Evolutionary conservation across 2,329 filamentous ascomycete species (phyloP).

Genomic region (Rhexocercosporidium sp.): DNA sequence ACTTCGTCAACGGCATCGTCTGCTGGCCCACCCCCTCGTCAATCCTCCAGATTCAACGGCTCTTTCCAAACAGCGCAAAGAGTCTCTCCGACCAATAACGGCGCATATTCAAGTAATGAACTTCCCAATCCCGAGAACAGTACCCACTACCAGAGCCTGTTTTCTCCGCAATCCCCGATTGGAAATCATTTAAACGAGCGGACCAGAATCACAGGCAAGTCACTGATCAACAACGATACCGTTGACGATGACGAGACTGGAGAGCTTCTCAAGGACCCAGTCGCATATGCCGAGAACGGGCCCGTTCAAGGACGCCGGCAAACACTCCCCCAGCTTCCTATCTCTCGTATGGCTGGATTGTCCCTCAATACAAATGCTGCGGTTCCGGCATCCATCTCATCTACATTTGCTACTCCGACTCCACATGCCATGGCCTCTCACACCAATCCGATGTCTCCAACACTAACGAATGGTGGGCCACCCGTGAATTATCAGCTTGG

Average conservation of each 20-base stretch:
- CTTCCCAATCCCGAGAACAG: slow-evolving; percentile 62
- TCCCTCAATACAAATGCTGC: slow-evolving; percentile 72
- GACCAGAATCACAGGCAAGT: slow-evolving; percentile 67
- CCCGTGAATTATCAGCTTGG: slow-evolving; percentile 60
- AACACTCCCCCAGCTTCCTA: slow-evolving; percentile 74
- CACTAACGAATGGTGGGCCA: slow-evolving; percentile 51
- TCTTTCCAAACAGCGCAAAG: slow-evolving; percentile 55
- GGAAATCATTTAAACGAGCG: slow-evolving; percentile 70
- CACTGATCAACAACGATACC: slow-evolving; percentile 72
- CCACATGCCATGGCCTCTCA: slow-evolving; percentile 38
- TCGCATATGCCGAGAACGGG: slow-evolving; percentile 76
- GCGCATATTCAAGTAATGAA: slow-evolving; percentile 59
- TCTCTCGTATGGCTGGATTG: slow-evolving; percentile 70
- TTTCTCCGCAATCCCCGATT: slow-evolving; percentile 76
- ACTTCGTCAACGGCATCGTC: slow-evolving; percentile 50
- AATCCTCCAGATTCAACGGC: slow-evolving; percentile 59
- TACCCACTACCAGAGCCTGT: slow-evolving; percentile 64
- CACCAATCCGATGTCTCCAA: slow-evolving; percentile 59
- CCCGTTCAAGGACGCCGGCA: slow-evolving; percentile 63
- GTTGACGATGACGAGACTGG: slow-evolving; percentile 74
- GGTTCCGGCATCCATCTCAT: slow-evolving; percentile 39
- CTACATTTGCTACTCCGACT: slow-evolving; percentile 33
- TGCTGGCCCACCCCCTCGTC: slow-evolving; percentile 36
- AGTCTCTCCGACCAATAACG: slow-evolving; percentile 60
- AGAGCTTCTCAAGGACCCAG: slow-evolving; percentile 72